Evolutionary conservation across 78 protist genomes (phyloP), one percentile per base, ranked within the genome.

Genomic region (Cavenderia fasciculata): DNA sequence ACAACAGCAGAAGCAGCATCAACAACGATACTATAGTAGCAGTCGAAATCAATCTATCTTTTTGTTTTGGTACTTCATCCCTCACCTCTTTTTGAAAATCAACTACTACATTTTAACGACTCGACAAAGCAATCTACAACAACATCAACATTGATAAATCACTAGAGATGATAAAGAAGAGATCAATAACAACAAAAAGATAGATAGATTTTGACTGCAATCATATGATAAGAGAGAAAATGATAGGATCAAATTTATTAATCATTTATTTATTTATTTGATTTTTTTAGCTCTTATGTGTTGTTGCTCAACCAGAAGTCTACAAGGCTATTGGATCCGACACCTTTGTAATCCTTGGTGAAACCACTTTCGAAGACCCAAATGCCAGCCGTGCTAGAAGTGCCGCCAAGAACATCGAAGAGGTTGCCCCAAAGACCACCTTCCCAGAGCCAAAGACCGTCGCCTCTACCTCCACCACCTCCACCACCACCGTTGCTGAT

Each of bases 331-430:
- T 84, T 18, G 51, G 65, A 44, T 65, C 94, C 18, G 97, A 96
- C 59, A 96, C 98, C 21, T 98, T 95, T 87, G 90, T 96, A 44
- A 92, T 98, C 94, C 96, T 96, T 52, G 99, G 99, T 72, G 98
- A 96, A 75, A 94, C 95, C 62, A 94, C 95, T 85, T 71, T 96
- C 4, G 98, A 98, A 79, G 98, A 97, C 52, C 63, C 84, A 23
- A 21, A 47, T 33, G 90, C 62, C 36, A 27, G 33, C 44, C 40
- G 69, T 59, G 89, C 62, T 47, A 34, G 85, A 23, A 70, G 71
- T 33, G 86, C 78, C 16, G 87, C 87, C 74, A 52, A 33, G 43
- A 47, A 54, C 59, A 19, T 66, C 31, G 84, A 75, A 23, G 73
- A 62, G 4, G 65, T 57, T 63, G 62, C 49, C 59, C 47, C 40